Percentiles rank a stretch among this genome's conserved stretches.
Conservation (phyloP, 139 green algal species). For the Tetradesmus lagerheimii region DNA sequence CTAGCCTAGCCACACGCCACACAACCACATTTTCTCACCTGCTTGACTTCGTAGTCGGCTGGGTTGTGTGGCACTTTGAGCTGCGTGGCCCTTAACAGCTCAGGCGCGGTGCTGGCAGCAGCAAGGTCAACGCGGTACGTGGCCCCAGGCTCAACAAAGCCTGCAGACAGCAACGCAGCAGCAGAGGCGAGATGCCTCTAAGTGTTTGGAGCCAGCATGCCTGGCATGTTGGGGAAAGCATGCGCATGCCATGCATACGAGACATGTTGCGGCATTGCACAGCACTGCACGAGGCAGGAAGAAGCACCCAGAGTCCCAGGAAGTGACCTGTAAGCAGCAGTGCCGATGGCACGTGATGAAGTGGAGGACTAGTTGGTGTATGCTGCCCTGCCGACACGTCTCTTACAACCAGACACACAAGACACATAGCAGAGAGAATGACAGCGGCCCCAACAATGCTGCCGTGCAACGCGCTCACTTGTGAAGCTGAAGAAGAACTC, state of each 20-base stretch:
- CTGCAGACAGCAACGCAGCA: background rate
- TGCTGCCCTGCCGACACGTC: background rate
- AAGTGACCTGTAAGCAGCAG: too few relatives aligned
- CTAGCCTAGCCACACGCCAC: too few relatives aligned
- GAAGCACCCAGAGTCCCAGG: too few relatives aligned
- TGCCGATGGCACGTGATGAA: too few relatives aligned
- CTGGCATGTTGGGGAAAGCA: too few relatives aligned
- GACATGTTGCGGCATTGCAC: too few relatives aligned
- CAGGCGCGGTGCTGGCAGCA: slow-evolving; percentile 42
- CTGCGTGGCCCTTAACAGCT: slow-evolving; percentile 79
- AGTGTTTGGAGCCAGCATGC: too few relatives aligned
- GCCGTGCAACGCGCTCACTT: slow-evolving; percentile 10
- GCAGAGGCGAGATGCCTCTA: background rate
- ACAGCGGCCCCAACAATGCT: background rate
- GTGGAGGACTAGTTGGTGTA: too few relatives aligned
- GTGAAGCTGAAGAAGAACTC: slow-evolving; percentile 89
- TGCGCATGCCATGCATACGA: too few relatives aligned
- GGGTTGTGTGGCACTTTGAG: slow-evolving; percentile 74
- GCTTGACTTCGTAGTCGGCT: slow-evolving; percentile 81
- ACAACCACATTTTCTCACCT: slow-evolving; percentile 58
- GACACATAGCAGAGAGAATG: too few relatives aligned
- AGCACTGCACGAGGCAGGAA: too few relatives aligned
- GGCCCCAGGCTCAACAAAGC: slow-evolving; percentile 75
- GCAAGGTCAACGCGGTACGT: slow-evolving; percentile 72
- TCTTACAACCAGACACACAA: background rate